Evolutionary conservation across 1,139 yeast genomes (phyloP), one percentile per base, ranked within the genome.

Genomic region (Diutina ranongensis): DNA sequence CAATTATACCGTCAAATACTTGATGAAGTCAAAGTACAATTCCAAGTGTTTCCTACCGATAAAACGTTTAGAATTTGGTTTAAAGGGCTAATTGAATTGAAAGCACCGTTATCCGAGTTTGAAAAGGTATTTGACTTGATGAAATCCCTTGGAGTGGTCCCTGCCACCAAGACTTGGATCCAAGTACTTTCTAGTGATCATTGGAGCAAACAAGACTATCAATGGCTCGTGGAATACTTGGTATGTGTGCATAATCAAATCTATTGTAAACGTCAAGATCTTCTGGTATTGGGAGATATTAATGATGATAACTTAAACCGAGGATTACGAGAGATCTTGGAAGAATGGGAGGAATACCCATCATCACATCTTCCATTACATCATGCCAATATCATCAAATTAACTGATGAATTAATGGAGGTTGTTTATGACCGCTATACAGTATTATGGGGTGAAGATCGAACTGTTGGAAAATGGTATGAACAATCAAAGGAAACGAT

Each of bases 331-430:
- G 57, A 59, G 46, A 55, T 55, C 35, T 64, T 67, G 48, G 67
- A 65, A 47, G 69, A 69, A 48, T 62, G 72, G 1, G 72, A 74
- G 1, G 65, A 72, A 0, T 55, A 38, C 28, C 32, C 42, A 2
- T 4, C 25, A n/a, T 19, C 21, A 18, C 42, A 38, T 15, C 13
- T 38, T 4, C 42, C 42, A 4, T n/a, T 25, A 7, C n/a, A 15
- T 4, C 28, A 27, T 7, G 32, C 42, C 32, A 25, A 22, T 8
- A n/a, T 25, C n/a, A 25, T 38, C 21, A 38, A 38, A 25, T 38
- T 38, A 27, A 38, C 42, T 15, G 42, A 38, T 25, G 32, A 22
- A 25, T 20, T 38, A 2, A 21, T 38, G 33, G 32, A 13, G 7
- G 20, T 13, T 8, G 28, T 38, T n/a, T 21, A 21, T 16, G 42